Conservation (phyloP, 2,329 filamentous ascomycete species). For the Aureobasidium sp. region DNA sequence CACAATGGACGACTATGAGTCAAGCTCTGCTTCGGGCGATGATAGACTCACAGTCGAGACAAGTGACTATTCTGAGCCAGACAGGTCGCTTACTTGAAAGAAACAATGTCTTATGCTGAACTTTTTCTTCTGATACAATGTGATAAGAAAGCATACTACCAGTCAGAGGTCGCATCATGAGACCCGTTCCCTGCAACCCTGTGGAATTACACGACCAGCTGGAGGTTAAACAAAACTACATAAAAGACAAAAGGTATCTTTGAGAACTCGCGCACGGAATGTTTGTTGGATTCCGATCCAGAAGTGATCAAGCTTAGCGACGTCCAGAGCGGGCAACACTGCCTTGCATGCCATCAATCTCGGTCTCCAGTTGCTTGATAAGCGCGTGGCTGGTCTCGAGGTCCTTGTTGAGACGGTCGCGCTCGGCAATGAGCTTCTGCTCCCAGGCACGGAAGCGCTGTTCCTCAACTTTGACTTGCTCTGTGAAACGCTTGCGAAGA, state of each 20-base stretch:
- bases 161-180: background rate
- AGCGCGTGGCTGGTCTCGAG: conserved; percentile 90
- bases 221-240: conserved; percentile 7
- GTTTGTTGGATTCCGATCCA: background rate
- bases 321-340: conserved; percentile 25
- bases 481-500: conserved; percentile 96
- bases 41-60: background rate
- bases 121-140: conserved; percentile 11
- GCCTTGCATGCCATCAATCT: conserved; percentile 82
- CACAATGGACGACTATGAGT: background rate
- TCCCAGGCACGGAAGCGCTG: conserved; percentile 99
- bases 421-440: conserved; percentile 98
- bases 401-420: conserved; percentile 99
- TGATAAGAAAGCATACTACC: conserved; percentile 2
- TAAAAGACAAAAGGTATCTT: conserved; percentile 14
- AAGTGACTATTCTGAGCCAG: background rate
- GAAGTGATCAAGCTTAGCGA: conserved; percentile 14
- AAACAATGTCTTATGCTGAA: background rate
- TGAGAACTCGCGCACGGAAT: background rate
- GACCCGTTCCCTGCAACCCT: background rate
- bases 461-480: conserved; percentile 99
- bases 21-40: background rate
- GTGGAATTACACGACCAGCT: conserved; percentile 9
- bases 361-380: conserved; percentile 83
- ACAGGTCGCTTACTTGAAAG: background rate